phyloP scores from a whole-genome alignment of 1,284 basidiomycete species.

The Gymnopus androsaceus region DNA sequence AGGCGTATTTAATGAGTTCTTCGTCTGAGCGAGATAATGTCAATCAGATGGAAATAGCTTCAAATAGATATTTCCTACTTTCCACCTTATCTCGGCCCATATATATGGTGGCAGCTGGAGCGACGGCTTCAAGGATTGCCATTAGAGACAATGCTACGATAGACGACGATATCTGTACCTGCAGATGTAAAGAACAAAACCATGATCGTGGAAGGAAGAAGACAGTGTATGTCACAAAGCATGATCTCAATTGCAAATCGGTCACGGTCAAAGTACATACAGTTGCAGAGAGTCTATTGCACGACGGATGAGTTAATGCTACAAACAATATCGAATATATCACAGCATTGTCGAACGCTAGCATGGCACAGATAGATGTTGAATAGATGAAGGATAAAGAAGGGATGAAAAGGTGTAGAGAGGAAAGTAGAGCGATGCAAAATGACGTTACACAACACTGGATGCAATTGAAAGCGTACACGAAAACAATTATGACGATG shows the following conservation, averaged over 20 bases:
- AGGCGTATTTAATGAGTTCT: slow-evolving; percentile 90
- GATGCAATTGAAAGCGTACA: background rate
- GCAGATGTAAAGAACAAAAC: slow-evolving; percentile 73
- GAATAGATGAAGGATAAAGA: background rate
- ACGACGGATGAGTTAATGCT: no score
- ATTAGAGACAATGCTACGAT: background rate
- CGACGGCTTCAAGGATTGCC: slow-evolving; percentile 38
- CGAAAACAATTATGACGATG: no score
- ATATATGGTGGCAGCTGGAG: slow-evolving; percentile 79
- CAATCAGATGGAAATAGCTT: background rate
- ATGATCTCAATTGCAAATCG: no score
- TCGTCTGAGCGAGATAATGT: slow-evolving; percentile 64
- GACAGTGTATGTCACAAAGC: background rate
- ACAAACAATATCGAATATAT: no score
- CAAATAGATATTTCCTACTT: no score
- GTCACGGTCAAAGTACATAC: background rate
- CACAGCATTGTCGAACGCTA: no score
- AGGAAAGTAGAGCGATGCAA: background rate
- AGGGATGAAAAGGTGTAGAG: background rate
- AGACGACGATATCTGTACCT: slow-evolving; percentile 34
- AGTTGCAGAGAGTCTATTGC: no score
- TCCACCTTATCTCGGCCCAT: slow-evolving; percentile 98
- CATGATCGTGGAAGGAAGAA: slow-evolving; percentile 39
- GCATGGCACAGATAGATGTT: background rate
- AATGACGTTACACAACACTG: background rate